Evolutionary conservation across 2,329 filamentous ascomycete species (phyloP).

Genomic region (Emmonsiellopsis sp.): DNA sequence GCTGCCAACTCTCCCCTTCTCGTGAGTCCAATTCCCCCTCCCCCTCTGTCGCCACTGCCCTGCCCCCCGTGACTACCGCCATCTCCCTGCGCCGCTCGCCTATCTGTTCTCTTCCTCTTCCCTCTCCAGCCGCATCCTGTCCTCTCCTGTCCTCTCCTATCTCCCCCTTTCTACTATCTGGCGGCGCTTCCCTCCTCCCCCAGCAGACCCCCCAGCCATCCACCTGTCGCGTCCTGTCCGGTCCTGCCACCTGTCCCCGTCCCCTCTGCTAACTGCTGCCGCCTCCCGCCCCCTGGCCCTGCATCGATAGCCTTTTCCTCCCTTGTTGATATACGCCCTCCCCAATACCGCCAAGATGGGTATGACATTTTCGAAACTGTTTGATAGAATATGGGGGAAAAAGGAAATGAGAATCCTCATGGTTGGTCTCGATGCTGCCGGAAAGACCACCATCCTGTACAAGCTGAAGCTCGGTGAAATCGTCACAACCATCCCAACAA

Average conservation of each 20-base stretch:
- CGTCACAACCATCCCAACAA: slow-evolving; percentile 97
- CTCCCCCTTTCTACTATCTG: neutral
- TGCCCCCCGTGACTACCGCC: neutral
- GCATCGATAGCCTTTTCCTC: neutral
- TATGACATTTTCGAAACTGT: slow-evolving; percentile 94
- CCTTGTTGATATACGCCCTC: neutral
- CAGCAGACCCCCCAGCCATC: no score
- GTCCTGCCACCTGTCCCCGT: no score
- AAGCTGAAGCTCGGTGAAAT: slow-evolving; percentile 97
- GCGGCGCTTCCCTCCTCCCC: no score
- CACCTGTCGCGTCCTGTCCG: no score
- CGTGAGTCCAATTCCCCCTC: slow-evolving; percentile 8
- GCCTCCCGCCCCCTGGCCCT: no score
- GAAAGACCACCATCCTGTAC: slow-evolving; percentile 99
- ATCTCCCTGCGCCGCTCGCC: slow-evolving; percentile 1
- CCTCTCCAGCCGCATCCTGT: slow-evolving; percentile 2
- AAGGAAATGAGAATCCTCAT: slow-evolving; percentile 99
- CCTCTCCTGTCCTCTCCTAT: neutral
- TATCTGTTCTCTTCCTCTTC: slow-evolving; percentile 5
- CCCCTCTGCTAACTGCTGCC: neutral
- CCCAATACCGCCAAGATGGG: slow-evolving; percentile 62
- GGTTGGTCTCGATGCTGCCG: slow-evolving; percentile 97
- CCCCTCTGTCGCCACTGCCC: neutral
- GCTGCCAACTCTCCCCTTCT: neutral
- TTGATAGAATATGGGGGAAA: slow-evolving; percentile 95